These are phyloP conservation scores for Penicillium sumatraense DNA, from an alignment of 2,329 filamentous ascomycete species.

Conservation along the genomic window DNA sequence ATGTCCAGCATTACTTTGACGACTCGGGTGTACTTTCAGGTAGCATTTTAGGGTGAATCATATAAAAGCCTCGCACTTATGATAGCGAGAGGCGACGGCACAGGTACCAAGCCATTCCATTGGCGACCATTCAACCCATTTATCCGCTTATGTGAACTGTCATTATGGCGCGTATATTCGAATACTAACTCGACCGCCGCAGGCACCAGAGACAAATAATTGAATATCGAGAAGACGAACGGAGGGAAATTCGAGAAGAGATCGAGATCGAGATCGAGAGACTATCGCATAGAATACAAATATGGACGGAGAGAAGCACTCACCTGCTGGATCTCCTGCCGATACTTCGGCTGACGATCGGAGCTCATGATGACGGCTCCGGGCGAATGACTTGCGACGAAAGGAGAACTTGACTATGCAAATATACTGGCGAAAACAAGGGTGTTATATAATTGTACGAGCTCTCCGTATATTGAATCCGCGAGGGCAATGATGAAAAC, in stretches of 20 bases:
- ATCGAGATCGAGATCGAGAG: not conserved
- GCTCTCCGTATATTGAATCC: too few species aligned
- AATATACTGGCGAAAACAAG: not conserved
- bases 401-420: too few species aligned
- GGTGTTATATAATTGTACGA: not conserved
- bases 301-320: slow-evolving; percentile 37
- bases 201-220: not conserved
- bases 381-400: slow-evolving; percentile 1
- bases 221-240: not conserved
- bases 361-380: slow-evolving; percentile 60
- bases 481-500: not conserved
- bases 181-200: not conserved
- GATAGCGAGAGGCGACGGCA: too few species aligned
- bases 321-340: slow-evolving; percentile 98
- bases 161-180: not conserved
- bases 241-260: not conserved
- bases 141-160: too few species aligned
- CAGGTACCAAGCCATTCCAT: too few species aligned
- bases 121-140: too few species aligned
- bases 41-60: too few species aligned
- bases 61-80: too few species aligned
- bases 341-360: slow-evolving; percentile 82
- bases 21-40: too few species aligned
- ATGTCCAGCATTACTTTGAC: too few species aligned
- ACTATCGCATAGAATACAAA: not conserved